Evolutionary conservation across 2,329 filamentous ascomycete genomes (phyloP).

Genomic region (Dactylellina parvicollis): DNA sequence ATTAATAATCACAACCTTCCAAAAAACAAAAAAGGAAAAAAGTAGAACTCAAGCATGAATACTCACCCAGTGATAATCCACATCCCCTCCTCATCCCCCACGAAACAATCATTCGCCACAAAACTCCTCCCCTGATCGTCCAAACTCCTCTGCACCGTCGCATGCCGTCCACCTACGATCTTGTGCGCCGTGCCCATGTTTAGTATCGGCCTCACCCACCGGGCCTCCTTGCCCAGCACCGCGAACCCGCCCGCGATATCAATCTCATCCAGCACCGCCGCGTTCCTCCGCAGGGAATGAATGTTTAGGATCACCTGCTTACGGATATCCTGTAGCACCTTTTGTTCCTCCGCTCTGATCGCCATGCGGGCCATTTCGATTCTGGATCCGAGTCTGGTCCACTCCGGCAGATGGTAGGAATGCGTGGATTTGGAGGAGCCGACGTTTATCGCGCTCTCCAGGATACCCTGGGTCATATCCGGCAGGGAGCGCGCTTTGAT

Average conservation of each 20-base stretch:
- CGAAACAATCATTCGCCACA: slow-evolving; percentile 83
- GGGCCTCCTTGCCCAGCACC: slow-evolving; percentile 76
- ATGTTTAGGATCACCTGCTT: slow-evolving; percentile 81
- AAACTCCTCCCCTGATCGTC: slow-evolving; percentile 82
- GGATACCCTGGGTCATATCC: slow-evolving; percentile 62
- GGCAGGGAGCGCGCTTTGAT: slow-evolving; percentile 80
- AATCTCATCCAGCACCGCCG: slow-evolving; percentile 89
- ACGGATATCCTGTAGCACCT: slow-evolving; percentile 79
- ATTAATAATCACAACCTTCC: not conserved
- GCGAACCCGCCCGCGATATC: slow-evolving; percentile 91
- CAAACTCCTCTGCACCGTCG: slow-evolving; percentile 87
- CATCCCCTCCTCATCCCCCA: slow-evolving; percentile 76
- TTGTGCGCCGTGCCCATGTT: slow-evolving; percentile 73
- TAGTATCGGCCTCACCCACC: slow-evolving; percentile 77
- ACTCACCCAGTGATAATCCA: slow-evolving; percentile 58
- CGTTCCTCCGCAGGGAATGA: slow-evolving; percentile 86
- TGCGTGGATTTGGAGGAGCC: slow-evolving; percentile 84
- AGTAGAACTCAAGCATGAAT: not conserved
- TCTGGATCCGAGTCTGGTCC: slow-evolving; percentile 80
- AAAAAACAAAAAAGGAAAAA: no score
- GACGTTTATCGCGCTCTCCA: slow-evolving; percentile 65
- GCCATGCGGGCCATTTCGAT: slow-evolving; percentile 81
- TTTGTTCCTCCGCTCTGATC: slow-evolving; percentile 84
- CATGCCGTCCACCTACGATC: slow-evolving; percentile 86
- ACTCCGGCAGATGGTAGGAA: slow-evolving; percentile 83